Evolutionary conservation across 1,284 basidiomycete species (phyloP), one percentile per base, ranked within the genome.

Genomic region (Leccinum fuscescens): DNA sequence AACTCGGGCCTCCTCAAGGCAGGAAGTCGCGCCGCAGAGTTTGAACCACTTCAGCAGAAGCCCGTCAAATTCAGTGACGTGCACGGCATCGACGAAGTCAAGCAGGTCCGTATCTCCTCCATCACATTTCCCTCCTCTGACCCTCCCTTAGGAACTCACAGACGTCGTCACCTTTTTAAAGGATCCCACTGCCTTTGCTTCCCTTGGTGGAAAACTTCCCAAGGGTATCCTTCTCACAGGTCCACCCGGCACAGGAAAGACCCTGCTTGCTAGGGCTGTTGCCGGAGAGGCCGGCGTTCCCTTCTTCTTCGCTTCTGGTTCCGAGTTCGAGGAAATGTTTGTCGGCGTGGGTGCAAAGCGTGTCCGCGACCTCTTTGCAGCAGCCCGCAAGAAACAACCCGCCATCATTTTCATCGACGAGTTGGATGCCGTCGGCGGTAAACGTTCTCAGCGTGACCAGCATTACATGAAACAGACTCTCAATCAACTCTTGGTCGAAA

Each of bases 271-370:
- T 3, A 83, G 96, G 62, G 96, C 96, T 11, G 92, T 98, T 6
- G 96, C 96, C 14, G 97, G 97, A 57, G 96, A 99, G 78, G 97
- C 96, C 11, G 96, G 92, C 48, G 95, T 98, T 14, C 92, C 92
- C 3, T 95, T 95, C 80, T 88, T 95, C 74, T 93, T 91, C 69
- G 89, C 92, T 50, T 92, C 90, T 50, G 90, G 91, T 14, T 96
- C 94, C 53, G 94, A 97, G 71, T 98, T 99, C 66, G 97, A 99
- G 73, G 96, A 99, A 74, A 96, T 98, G 88, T 95, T 94, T 73
- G 95, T 97, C 57, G 94, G 94, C 60, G 93, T 96, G 53, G 94
- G 94, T 61, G 96, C 97, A 33, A 96, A 97, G 75, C 89, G 97
- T 29, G 93, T 99, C 33, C 86, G 97, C 42, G 97, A 99, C 66